Conservation (phyloP, 768 basidiomycete species). For the Collybia nuda region DNA sequence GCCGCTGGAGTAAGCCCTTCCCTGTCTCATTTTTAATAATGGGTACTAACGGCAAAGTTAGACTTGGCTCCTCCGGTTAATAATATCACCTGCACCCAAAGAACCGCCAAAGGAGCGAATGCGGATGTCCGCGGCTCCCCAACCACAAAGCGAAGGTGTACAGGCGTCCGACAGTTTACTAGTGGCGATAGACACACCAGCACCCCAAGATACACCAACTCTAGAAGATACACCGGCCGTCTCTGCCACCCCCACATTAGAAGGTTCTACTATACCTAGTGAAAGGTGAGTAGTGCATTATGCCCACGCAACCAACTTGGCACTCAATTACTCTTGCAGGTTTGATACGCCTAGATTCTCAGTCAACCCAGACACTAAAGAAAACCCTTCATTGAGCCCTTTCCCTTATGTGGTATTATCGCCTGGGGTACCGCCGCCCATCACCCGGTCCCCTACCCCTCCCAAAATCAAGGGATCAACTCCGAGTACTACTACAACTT, state of each 20-base stretch:
- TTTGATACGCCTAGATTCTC: too few species aligned
- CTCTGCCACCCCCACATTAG: background rate
- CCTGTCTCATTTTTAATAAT: background rate
- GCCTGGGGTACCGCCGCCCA: background rate
- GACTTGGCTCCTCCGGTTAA: constrained; percentile 9
- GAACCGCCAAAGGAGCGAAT: background rate
- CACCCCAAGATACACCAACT: too few species aligned
- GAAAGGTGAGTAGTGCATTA: background rate
- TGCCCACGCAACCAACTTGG: too few species aligned
- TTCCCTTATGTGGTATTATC: constrained; percentile 10
- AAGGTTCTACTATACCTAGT: background rate
- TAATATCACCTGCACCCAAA: background rate
- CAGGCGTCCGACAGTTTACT: background rate
- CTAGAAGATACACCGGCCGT: too few species aligned
- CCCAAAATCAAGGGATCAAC: background rate
- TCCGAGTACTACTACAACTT: background rate
- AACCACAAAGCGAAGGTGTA: background rate
- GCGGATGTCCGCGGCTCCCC: background rate
- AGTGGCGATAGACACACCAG: too few species aligned
- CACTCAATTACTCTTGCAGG: too few species aligned
- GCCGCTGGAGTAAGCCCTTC: constrained; percentile 14
- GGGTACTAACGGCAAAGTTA: background rate
- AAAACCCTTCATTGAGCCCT: background rate
- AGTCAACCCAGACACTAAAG: background rate
- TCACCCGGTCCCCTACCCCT: background rate